A percentile compares a stretch with the other conserved stretches of the same genome.
phyloP scores from a whole-genome alignment of 2,329 filamentous ascomycete species.

The Cladophialophora carrionii region DNA sequence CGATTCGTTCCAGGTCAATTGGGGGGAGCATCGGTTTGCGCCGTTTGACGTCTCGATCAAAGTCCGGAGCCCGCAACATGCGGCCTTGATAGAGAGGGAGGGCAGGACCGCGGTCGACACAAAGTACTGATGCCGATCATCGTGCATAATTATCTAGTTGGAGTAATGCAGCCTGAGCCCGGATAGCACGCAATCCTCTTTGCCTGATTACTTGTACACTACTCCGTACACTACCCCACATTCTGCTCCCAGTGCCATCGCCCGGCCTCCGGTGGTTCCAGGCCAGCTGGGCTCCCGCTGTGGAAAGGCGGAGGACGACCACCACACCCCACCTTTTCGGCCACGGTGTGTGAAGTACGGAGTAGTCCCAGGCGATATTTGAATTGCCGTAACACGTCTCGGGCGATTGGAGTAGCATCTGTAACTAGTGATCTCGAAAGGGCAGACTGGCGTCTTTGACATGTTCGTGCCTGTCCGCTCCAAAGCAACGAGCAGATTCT shows the following conservation, averaged over 20 bases:
- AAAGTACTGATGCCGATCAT: conserved; percentile 29
- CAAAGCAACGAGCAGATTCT: not conserved
- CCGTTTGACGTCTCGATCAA: conserved; percentile 41
- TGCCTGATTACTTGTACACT: too few relatives aligned
- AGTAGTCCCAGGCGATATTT: conserved; percentile 4
- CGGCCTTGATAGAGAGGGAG: conserved; percentile 34
- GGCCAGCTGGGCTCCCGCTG: not conserved
- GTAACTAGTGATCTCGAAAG: not conserved
- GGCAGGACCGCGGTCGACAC: conserved; percentile 27
- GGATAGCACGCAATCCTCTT: not conserved
- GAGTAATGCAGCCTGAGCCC: not conserved
- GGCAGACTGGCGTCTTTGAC: not conserved
- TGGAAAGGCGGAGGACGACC: not conserved
- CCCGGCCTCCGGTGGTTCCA: not conserved
- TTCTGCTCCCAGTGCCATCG: not conserved
- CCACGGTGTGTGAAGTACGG: not conserved
- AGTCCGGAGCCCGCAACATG: conserved; percentile 36
- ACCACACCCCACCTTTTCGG: not conserved
- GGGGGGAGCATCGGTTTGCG: conserved; percentile 36
- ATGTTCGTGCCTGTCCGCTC: not conserved
- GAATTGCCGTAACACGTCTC: conserved; percentile 4
- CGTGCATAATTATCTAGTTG: not conserved
- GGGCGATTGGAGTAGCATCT: conserved; percentile 7
- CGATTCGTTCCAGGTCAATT: conserved; percentile 25
- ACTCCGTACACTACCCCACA: too few relatives aligned